Base-by-base conservation (phyloP, 805 yeast genomes). In the Ogataea haglerorum region DNA sequence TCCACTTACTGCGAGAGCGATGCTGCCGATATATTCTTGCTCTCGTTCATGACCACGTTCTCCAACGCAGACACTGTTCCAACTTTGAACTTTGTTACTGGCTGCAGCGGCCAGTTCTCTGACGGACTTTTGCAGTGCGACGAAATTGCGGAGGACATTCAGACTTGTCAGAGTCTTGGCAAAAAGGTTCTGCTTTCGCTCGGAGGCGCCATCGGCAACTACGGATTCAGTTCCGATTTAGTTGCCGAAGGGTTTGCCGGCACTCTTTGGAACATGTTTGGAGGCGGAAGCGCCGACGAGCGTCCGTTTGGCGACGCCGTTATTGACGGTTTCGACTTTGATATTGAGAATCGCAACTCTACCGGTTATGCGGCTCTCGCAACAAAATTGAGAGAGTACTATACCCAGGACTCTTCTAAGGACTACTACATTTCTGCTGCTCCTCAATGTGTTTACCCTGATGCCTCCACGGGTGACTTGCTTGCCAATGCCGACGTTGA, bases 391-490 rank as follows among this genome's bases (percentile, higher is more conserved):
- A 67, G 76, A 49, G 42, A 45, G 4, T 60, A 60, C 37, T 72
- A 62, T 43, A 67, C 65, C 34, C 49, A 50, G 10, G 64, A 69
- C 29, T 27, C 48, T 24, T 69, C 83, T 33, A 84, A 80, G 63
- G 53, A 64, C 21, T 85, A 80, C 67, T 85, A 82, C 60, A 67
- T 88, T 32, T 79, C 95, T 38, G 95, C 95, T 49, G 91, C 96
- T 47, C 96, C 96, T 15, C 96, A 88, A 67, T 90, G 96, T 68
- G 82, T 79, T 18, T 84, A 80, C 60, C 95, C 96, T 14, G 96
- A 89, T 66, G 81, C 76, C 10, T 60, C 64, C 34, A 59, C 67
- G 28, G 71, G 72, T 41, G 60, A 65, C 38, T 59, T 74, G 26
- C 53, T 74, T 34, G 56, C 60, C 24, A 34, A 73, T 63, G 79